Percentiles rank a stretch among this genome's conserved stretches.
Evolutionary conservation across 2,329 filamentous ascomycete species (phyloP).

Genomic region (Venturia effusa): DNA sequence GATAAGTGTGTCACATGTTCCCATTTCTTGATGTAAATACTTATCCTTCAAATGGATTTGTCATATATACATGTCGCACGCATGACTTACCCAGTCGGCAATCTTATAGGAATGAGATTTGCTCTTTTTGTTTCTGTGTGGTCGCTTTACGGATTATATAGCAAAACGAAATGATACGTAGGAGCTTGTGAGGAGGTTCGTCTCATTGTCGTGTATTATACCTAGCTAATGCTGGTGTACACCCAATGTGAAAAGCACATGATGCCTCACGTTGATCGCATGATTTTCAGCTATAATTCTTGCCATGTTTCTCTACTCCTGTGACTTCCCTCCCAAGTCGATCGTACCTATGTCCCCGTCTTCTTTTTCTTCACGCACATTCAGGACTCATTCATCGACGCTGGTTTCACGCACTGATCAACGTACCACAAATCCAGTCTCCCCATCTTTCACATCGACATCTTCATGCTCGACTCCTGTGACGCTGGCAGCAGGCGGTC

Average conservation of each 20-base stretch:
- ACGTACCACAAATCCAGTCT: conserved; percentile 46
- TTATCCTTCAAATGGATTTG: too few species aligned
- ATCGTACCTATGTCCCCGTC: neutral
- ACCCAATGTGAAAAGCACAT: neutral
- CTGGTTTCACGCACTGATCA: neutral
- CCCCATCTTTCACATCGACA: conserved; percentile 53
- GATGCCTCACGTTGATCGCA: neutral
- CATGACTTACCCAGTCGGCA: too few species aligned
- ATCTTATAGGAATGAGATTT: too few species aligned
- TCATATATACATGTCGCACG: too few species aligned
- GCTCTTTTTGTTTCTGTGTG: too few species aligned
- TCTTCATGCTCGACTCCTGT: conserved; percentile 61
- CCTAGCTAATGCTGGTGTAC: too few species aligned
- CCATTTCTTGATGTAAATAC: too few species aligned
- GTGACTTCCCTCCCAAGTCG: neutral
- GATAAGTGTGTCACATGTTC: too few species aligned
- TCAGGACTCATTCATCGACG: neutral
- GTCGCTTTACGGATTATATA: too few species aligned
- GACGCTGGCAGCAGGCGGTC: conserved; percentile 63
- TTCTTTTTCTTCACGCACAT: neutral
- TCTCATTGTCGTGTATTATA: too few species aligned
- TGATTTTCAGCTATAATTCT: neutral
- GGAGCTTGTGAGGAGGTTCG: too few species aligned
- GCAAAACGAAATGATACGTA: too few species aligned
- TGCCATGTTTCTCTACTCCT: neutral